Conservation (phyloP, 2,329 filamentous ascomycete species). For the Clonostachys sp. region DNA sequence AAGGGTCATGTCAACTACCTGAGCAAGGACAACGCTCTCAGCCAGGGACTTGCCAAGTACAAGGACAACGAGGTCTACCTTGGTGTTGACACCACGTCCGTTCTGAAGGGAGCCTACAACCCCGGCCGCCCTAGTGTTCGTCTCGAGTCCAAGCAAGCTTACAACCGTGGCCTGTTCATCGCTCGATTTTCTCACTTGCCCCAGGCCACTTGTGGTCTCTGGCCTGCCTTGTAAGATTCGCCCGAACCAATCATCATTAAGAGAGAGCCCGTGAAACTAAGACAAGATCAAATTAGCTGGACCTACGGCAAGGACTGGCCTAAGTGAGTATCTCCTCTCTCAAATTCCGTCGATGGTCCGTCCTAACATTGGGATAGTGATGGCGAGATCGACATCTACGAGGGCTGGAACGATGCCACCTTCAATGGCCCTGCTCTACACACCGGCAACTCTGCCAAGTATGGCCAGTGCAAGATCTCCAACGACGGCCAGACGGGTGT, state of each 20-base stretch:
- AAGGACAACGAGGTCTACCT: slow-evolving; percentile 27
- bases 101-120: slow-evolving; percentile 11
- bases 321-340: slow-evolving; percentile 5
- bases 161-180: slow-evolving; percentile 64
- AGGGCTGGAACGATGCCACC: slow-evolving; percentile 54
- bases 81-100: slow-evolving; percentile 25
- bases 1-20: slow-evolving; percentile 58
- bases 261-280: no score
- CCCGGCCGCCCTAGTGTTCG: slow-evolving; percentile 53
- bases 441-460: slow-evolving; percentile 26
- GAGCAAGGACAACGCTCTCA: no score
- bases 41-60: slow-evolving; percentile 11
- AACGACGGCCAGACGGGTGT: slow-evolving; percentile 18
- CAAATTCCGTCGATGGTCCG: no score
- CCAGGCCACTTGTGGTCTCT: slow-evolving; percentile 59
- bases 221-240: slow-evolving; percentile 60
- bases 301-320: slow-evolving; percentile 53
- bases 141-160: slow-evolving; percentile 57
- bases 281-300: slow-evolving; percentile 27
- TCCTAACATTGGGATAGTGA: slow-evolving; percentile 10
- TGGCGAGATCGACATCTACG: slow-evolving; percentile 66
- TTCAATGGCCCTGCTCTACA: slow-evolving; percentile 56
- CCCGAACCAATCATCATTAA: not conserved
- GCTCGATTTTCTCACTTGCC: slow-evolving; percentile 68
- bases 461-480: slow-evolving; percentile 28